Evolutionary conservation across 2,329 filamentous ascomycete genomes (phyloP).

Genomic region (Aspergillus pseudotamarii): DNA sequence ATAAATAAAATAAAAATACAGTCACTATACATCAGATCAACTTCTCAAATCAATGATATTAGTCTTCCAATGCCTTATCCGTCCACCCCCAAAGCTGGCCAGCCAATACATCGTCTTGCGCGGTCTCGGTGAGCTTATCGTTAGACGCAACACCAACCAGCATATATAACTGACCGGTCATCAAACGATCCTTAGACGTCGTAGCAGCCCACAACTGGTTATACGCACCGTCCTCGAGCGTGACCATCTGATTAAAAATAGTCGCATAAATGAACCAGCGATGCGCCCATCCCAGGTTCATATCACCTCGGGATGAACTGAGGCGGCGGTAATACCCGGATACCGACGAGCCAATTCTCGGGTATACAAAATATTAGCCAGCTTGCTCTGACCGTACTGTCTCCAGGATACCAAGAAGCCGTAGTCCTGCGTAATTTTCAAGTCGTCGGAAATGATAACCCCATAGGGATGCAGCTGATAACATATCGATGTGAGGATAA

Average conservation of each 20-base stretch:
- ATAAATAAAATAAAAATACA: neutral
- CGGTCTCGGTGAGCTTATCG: conserved; percentile 6
- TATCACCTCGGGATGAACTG: conserved; percentile 42
- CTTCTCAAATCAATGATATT: neutral
- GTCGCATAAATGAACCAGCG: conserved; percentile 4
- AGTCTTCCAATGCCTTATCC: neutral
- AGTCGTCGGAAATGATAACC: neutral
- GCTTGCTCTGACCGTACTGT: conserved; percentile 51
- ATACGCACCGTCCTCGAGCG: conserved; percentile 41
- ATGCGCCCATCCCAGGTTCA: conserved; percentile 2
- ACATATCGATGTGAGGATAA: neutral
- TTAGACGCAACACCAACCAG: conserved; percentile 12
- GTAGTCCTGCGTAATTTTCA: conserved; percentile 2
- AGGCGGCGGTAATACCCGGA: neutral
- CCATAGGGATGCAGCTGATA: neutral
- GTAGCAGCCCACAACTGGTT: conserved; percentile 49
- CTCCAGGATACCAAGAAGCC: conserved; percentile 30
- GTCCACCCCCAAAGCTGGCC: conserved; percentile 6
- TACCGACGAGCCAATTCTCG: conserved; percentile 44
- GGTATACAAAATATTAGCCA: conserved; percentile 52
- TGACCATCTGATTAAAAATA: conserved; percentile 16
- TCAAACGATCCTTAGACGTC: conserved; percentile 23
- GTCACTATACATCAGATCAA: too few relatives aligned
- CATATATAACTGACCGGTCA: conserved; percentile 14
- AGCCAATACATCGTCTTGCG: conserved; percentile 13